Conservation (phyloP, 2,329 filamentous ascomycete genomes). For the Sporothrix phasma region DNA sequence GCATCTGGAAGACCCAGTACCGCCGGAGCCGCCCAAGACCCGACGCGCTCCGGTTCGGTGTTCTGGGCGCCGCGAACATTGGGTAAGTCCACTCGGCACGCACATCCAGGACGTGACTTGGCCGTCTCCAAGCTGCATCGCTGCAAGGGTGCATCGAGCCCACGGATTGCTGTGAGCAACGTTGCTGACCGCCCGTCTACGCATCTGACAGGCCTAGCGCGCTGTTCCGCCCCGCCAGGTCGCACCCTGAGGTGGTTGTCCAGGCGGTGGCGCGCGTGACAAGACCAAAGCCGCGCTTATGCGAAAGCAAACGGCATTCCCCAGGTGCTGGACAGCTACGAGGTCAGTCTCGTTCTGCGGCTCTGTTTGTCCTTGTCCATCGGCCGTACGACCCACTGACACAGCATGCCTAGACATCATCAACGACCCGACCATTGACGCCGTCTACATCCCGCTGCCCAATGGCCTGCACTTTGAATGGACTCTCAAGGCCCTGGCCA, state of each 20-base stretch:
- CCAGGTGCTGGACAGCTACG: slow-evolving; percentile 38
- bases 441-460: slow-evolving; percentile 42
- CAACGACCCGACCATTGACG: slow-evolving; percentile 33
- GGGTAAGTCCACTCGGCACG: slow-evolving; percentile 23
- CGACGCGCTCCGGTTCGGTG: slow-evolving; percentile 30
- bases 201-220: slow-evolving; percentile 25
- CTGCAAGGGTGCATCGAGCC: background rate
- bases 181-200: background rate
- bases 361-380: background rate
- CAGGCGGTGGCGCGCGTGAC: slow-evolving; percentile 44
- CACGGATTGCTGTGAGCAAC: background rate
- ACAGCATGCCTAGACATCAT: slow-evolving; percentile 10
- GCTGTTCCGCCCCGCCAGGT: slow-evolving; percentile 39
- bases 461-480: slow-evolving; percentile 36
- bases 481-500: slow-evolving; percentile 36
- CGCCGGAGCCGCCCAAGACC: slow-evolving; percentile 12
- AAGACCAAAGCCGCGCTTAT: slow-evolving; percentile 35
- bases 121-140: no score
- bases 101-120: no score
- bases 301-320: slow-evolving; percentile 43
- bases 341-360: slow-evolving; percentile 28
- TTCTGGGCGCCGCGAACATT: slow-evolving; percentile 34
- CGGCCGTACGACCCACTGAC: background rate
- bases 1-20: slow-evolving; percentile 13
- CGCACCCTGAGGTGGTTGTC: slow-evolving; percentile 44